Percentiles rank a stretch among this genome's conserved stretches.
These are phyloP conservation scores for Schoenoplectus triqueter DNA, from an alignment of 202 grass and related monocot species.

Conservation along the genomic window DNA sequence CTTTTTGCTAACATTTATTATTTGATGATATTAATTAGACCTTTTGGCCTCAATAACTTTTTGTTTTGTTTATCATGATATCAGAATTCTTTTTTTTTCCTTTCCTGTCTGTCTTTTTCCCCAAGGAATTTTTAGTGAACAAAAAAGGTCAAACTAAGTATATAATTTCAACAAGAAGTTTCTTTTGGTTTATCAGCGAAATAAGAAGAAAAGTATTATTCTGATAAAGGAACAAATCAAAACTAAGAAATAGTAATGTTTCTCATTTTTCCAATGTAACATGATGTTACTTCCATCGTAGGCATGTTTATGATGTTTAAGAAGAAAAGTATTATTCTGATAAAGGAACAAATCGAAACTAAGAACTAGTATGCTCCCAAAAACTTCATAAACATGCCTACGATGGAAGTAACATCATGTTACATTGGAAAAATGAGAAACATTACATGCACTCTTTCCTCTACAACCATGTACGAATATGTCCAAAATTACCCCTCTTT, in stretches of 20 bases:
- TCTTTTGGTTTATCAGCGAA: neutral
- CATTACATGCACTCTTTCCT: neutral
- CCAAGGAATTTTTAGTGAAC: conserved; percentile 18
- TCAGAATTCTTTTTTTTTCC: neutral
- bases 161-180: conserved; percentile 16
- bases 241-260: no score
- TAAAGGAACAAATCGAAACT: neutral
- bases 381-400: neutral
- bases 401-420: neutral
- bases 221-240: conserved; percentile 4
- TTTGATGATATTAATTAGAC: neutral
- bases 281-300: neutral
- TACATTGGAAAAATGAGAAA: neutral
- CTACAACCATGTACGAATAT: neutral
- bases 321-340: no score
- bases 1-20: no score
- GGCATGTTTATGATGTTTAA: neutral
- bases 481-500: conserved; percentile 2
- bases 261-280: neutral
- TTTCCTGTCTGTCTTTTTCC: conserved; percentile 24
- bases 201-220: neutral
- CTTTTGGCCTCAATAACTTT: conserved; percentile 15
- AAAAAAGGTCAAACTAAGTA: neutral
- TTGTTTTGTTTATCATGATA: conserved; percentile 26
- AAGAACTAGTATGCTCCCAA: neutral